A percentile compares a stretch with the other conserved stretches of the same genome.
Evolutionary conservation across 371 early-diverging fungal genomes (phyloP).

Genomic region (Sporodiniella umbellata): DNA sequence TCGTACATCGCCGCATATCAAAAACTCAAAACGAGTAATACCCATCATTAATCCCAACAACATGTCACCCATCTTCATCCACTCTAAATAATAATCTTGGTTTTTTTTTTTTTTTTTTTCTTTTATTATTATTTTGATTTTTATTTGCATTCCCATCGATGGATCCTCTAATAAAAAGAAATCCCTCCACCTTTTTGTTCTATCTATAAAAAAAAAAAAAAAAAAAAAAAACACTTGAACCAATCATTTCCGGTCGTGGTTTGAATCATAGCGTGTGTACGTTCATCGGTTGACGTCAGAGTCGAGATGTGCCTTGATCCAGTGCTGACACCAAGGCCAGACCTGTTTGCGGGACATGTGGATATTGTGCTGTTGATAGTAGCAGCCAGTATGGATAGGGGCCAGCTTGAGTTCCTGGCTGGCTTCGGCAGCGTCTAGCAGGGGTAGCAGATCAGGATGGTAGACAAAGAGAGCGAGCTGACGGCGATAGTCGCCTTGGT

Average conservation of each 20-base stretch:
- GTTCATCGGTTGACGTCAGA: no score
- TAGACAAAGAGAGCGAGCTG: slow-evolving; percentile 55
- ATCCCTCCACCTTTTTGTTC: no score
- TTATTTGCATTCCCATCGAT: no score
- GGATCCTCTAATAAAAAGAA: no score
- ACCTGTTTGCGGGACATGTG: slow-evolving; percentile 68
- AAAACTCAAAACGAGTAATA: slow-evolving; percentile 29
- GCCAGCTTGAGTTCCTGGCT: slow-evolving; percentile 1
- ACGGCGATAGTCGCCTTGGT: slow-evolving; percentile 53
- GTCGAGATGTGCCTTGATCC: no score
- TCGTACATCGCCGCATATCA: slow-evolving; percentile 38
- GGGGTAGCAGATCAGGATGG: slow-evolving; percentile 12
- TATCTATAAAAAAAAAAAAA: no score
- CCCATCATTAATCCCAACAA: slow-evolving; percentile 44
- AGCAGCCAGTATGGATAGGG: background rate
- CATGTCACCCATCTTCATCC: slow-evolving; percentile 38
- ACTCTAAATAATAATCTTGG: slow-evolving; percentile 2
- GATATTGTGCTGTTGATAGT: slow-evolving; percentile 52
- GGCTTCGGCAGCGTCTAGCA: slow-evolving; percentile 28
- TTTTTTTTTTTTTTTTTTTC: background rate
- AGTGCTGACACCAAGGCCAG: slow-evolving; percentile 48
- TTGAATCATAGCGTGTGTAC: no score
- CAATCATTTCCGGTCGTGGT: no score
- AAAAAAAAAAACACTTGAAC: no score
- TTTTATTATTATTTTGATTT: no score